Evolutionary conservation across 2,329 filamentous ascomycete species (phyloP), one percentile per base, ranked within the genome.

Genomic region (Alternaria burnsii): DNA sequence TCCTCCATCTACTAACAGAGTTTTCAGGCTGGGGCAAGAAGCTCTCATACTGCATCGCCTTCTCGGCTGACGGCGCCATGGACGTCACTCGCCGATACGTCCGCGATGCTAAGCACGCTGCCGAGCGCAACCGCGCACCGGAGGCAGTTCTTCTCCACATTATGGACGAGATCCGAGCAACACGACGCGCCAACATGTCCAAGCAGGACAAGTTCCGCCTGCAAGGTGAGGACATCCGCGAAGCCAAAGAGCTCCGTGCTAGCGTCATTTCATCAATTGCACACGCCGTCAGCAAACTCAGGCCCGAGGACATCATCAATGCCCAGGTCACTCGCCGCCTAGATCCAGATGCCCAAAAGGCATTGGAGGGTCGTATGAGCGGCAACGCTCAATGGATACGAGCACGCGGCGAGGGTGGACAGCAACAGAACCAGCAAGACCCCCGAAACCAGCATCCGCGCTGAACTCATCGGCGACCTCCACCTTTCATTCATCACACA

Each of bases 21-120:
- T 22, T 41, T 56, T 32, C 65, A 88, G 87, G 94, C 61, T 99
- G 95, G 95, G 89, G 91, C 69, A 95, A 95, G 84, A 96, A 95
- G 82, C 92, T 98, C 83, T 94, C 93, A 0, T 99, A 99, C 81
- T 97, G 94, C 82, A 89, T 99, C 62, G 95, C 94, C 52, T 99
- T 99, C 77, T 97, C 93, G 12, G 93, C 92, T 58, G 95, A 99
- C 63, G 95, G 88, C 56, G 87, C 86, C 61, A 87, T 85, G 71
- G 88, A 90, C 73, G 88, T 90, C 63, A 90, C 88, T n/a, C 83
- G 87, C 44, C 85, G 87, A 67, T 90, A 90, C 71, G 86, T 89
- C 43, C 91, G 91, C 69, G 92, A 92, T 79, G 84, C 83, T 62
- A 88, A 90, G 68, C 86, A 91, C 70, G 89, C 91, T 34, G 83